Conservation (phyloP, 352 stramenopile species). For the Elongisporangium senticosum region DNA sequence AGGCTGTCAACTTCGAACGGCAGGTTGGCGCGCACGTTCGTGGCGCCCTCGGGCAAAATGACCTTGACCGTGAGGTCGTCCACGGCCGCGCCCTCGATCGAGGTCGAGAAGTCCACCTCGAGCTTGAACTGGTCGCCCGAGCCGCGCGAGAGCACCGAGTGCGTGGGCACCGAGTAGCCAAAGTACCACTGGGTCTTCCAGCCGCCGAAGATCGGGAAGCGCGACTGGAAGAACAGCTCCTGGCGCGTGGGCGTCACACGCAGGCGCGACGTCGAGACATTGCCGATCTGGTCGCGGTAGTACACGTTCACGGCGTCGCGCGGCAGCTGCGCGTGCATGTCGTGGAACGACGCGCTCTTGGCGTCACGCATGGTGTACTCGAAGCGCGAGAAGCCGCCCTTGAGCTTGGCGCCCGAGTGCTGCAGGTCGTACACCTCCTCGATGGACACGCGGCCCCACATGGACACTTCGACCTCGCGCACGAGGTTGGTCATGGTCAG, state of each 20-base stretch:
- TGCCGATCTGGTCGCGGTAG: conserved; percentile 89
- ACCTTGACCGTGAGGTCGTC: conserved; percentile 86
- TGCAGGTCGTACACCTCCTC: conserved; percentile 86
- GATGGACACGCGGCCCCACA: conserved; percentile 85
- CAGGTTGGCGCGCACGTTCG: conserved; percentile 73
- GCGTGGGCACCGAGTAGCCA: conserved; percentile 80
- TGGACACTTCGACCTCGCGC: conserved; percentile 86
- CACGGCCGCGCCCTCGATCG: conserved; percentile 68
- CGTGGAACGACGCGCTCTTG: conserved; percentile 70
- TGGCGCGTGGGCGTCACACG: conserved; percentile 39
- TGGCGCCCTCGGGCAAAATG: conserved; percentile 77
- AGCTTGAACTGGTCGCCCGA: conserved; percentile 72
- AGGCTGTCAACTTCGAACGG: conserved; percentile 64
- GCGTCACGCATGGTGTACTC: conserved; percentile 71
- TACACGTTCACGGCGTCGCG: conserved; percentile 84
- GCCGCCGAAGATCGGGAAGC: conserved; percentile 85
- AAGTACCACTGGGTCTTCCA: conserved; percentile 90
- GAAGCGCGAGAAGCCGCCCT: conserved; percentile 82
- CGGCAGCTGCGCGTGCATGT: conserved; percentile 62
- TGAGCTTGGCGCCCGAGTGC: conserved; percentile 81
- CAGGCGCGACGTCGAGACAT: conserved; percentile 82
- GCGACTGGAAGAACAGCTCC: conserved; percentile 77
- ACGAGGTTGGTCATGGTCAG: conserved; percentile 79
- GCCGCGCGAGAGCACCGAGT: conserved; percentile 61
- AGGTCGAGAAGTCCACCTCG: conserved; percentile 81